These are phyloP conservation scores for Myxozyma neotropica DNA, from an alignment of 805 yeast genomes.

Conservation along the genomic window DNA sequence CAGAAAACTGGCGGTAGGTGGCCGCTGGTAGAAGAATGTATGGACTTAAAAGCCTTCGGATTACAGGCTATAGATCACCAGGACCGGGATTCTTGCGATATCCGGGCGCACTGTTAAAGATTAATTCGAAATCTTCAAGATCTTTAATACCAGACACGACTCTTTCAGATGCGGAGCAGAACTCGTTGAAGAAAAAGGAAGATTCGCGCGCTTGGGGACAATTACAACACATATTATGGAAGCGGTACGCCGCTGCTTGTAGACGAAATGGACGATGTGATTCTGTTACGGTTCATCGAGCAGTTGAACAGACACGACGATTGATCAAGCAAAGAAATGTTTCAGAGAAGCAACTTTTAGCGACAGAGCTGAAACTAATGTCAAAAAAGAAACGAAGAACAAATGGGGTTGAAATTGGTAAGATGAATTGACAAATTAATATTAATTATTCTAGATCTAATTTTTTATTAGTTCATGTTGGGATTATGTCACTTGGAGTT, in stretches of 20 bases:
- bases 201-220: background rate
- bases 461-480: background rate
- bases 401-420: conserved; percentile 7
- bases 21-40: too few species aligned
- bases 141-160: too few species aligned
- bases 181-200: too few species aligned
- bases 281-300: background rate
- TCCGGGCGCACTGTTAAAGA: too few species aligned
- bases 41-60: too few species aligned
- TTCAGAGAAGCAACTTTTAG: background rate
- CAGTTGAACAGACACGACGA: background rate
- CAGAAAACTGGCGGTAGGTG: too few species aligned
- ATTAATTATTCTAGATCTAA: background rate
- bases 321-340: background rate
- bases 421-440: background rate
- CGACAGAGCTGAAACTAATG: background rate
- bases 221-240: background rate
- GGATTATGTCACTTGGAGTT: conserved; percentile 3
- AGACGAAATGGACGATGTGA: background rate
- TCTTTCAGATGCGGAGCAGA: too few species aligned
- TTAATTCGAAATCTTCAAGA: too few species aligned
- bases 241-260: background rate
- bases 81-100: too few species aligned
- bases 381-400: background rate
- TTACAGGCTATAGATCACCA: too few species aligned